phyloP scores from a whole-genome alignment of 1,139 yeast genomes.

The Kodamaea sp. region DNA sequence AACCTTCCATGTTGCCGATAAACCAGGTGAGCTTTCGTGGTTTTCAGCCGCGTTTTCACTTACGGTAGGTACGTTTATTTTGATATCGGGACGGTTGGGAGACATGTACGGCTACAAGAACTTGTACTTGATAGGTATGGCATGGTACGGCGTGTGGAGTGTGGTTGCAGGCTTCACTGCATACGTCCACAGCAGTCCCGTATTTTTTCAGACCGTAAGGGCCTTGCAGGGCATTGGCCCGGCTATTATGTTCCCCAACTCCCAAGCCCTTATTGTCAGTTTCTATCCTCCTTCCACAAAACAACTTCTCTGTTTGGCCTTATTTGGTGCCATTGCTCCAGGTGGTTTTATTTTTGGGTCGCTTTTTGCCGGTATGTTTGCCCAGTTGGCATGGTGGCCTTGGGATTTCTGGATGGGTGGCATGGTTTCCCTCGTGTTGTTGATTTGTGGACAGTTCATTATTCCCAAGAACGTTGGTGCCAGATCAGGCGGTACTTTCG shows the following conservation, averaged over 20 bases:
- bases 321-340: constrained; percentile 63
- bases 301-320: constrained; percentile 44
- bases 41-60: constrained; percentile 59
- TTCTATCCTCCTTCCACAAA: constrained; percentile 47
- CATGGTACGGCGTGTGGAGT: constrained; percentile 51
- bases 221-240: constrained; percentile 65
- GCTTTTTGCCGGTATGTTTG: constrained; percentile 45
- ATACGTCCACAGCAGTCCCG: constrained; percentile 32
- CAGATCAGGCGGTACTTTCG: constrained; percentile 34
- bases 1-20: constrained; percentile 34
- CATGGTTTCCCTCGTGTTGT: constrained; percentile 34
- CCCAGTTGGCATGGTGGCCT: constrained; percentile 52
- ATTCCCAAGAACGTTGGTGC: constrained; percentile 43
- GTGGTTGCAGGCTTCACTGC: constrained; percentile 50
- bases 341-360: constrained; percentile 56
- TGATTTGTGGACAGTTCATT: constrained; percentile 32
- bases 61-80: constrained; percentile 63
- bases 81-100: constrained; percentile 64
- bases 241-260: constrained; percentile 58
- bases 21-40: constrained; percentile 55
- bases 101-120: constrained; percentile 61
- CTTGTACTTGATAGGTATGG: constrained; percentile 48
- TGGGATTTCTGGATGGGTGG: constrained; percentile 56
- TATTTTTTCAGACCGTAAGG: constrained; percentile 53
- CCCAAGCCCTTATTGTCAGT: constrained; percentile 55